Evolutionary conservation across 2,329 filamentous ascomycete genomes (phyloP).

Genomic region (Diaporthe citri): DNA sequence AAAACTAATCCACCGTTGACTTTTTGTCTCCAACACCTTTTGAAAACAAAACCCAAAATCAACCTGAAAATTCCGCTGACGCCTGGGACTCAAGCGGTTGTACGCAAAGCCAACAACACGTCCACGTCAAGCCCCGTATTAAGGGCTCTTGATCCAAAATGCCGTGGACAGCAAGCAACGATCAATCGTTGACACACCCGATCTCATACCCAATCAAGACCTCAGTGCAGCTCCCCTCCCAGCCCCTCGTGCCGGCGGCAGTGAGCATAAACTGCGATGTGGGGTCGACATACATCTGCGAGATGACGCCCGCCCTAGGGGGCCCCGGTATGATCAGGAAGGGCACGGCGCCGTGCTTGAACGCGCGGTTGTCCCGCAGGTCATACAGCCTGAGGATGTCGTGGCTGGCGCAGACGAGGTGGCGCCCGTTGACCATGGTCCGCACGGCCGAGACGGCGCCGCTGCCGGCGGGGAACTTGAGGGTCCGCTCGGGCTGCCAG

Average conservation of each 20-base stretch:
- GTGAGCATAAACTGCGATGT: slow-evolving; percentile 92
- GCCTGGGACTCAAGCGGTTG: background rate
- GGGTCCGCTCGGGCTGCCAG: slow-evolving; percentile 79
- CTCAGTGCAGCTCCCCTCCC: slow-evolving; percentile 93
- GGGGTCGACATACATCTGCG: slow-evolving; percentile 86
- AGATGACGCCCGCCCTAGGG: slow-evolving; percentile 85
- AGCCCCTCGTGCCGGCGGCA: slow-evolving; percentile 90
- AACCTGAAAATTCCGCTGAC: background rate
- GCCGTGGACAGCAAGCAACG: background rate
- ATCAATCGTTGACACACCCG: slow-evolving; percentile 38
- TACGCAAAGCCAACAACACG: background rate
- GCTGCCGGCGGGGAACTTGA: slow-evolving; percentile 90
- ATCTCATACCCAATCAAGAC: slow-evolving; percentile 97
- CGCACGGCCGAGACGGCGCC: slow-evolving; percentile 89
- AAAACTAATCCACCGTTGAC: background rate
- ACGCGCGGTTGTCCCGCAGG: slow-evolving; percentile 73
- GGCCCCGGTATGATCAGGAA: slow-evolving; percentile 97
- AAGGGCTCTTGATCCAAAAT: background rate
- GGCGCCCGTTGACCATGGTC: slow-evolving; percentile 92
- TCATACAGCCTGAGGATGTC: slow-evolving; percentile 96
- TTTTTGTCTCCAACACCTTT: background rate
- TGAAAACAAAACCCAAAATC: background rate
- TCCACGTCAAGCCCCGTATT: background rate
- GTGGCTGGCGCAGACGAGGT: slow-evolving; percentile 86
- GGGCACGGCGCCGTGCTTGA: slow-evolving; percentile 84